These are phyloP conservation scores for Diaporthe vaccinii DNA, from an alignment of 2,329 filamentous ascomycete genomes.

Conservation along the genomic window DNA sequence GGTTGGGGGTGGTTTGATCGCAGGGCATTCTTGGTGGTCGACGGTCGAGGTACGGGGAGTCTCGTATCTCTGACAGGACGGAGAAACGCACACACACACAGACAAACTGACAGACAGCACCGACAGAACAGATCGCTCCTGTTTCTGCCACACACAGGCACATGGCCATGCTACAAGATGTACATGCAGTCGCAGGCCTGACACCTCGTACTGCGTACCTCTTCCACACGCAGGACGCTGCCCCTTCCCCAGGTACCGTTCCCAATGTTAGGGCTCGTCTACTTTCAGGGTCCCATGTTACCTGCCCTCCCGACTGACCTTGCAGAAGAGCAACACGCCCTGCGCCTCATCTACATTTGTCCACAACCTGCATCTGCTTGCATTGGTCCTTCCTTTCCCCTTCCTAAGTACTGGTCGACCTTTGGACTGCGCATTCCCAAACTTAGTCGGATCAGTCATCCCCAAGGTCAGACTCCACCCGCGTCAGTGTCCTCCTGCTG, in stretches of 20 bases:
- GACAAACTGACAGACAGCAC: background rate
- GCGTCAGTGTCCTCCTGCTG: conserved; percentile 32
- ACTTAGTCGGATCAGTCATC: conserved; percentile 41
- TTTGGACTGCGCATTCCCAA: conserved; percentile 37
- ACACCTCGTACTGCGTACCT: conserved; percentile 38
- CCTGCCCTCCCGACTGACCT: conserved; percentile 33
- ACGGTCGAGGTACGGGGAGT: conserved; percentile 24
- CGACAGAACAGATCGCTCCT: conserved; percentile 8
- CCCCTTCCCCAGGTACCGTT: conserved; percentile 35
- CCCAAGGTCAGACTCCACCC: conserved; percentile 39
- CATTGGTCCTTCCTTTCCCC: conserved; percentile 30
- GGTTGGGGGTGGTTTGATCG: conserved; percentile 40
- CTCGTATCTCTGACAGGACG: conserved; percentile 29
- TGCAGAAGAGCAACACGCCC: conserved; percentile 38
- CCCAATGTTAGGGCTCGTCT: conserved; percentile 34
- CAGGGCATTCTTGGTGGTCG: conserved; percentile 21
- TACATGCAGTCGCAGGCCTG: conserved; percentile 30
- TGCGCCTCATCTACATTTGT: conserved; percentile 41
- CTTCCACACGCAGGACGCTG: conserved; percentile 4
- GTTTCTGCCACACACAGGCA: conserved; percentile 19
- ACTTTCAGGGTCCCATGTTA: conserved; percentile 39
- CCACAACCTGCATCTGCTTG: conserved; percentile 38
- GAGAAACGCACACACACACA: background rate
- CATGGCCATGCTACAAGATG: conserved; percentile 31
- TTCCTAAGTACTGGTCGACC: conserved; percentile 32